A percentile compares a stretch with the other conserved stretches of the same genome.
These are phyloP conservation scores for Thelonectria rubi DNA, from an alignment of 2,329 filamentous ascomycete species.

Conservation along the genomic window DNA sequence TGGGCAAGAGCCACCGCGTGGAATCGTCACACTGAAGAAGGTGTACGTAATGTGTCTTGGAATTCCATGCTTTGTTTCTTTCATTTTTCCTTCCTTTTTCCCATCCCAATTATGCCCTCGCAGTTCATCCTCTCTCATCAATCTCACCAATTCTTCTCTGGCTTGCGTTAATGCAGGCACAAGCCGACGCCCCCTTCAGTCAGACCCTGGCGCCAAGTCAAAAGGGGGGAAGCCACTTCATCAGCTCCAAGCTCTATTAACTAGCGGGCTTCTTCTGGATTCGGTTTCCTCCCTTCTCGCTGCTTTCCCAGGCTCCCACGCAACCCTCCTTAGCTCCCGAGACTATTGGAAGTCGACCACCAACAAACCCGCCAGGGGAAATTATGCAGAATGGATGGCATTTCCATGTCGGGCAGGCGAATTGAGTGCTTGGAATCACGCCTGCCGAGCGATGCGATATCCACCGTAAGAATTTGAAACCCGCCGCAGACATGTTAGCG, in stretches of 20 bases:
- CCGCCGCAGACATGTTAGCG: neutral
- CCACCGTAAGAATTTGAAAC: slow-evolving; percentile 6
- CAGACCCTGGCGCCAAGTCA: slow-evolving; percentile 7
- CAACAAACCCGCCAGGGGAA: neutral
- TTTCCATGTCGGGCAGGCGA: slow-evolving; percentile 6
- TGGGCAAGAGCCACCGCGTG: neutral
- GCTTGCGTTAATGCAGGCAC: neutral
- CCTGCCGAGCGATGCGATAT: neutral
- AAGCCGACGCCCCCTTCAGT: neutral
- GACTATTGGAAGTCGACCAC: slow-evolving; percentile 30
- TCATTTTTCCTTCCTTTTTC: neutral
- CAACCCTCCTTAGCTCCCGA: slow-evolving; percentile 29
- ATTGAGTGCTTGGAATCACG: slow-evolving; percentile 1
- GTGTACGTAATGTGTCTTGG: neutral
- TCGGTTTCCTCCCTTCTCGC: slow-evolving; percentile 10
- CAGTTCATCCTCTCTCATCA: too few species aligned
- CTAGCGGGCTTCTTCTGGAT: neutral
- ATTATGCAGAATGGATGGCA: slow-evolving; percentile 10
- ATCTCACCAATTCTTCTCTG: neutral
- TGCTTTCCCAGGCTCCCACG: neutral
- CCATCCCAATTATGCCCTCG: neutral
- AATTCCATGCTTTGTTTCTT: neutral
- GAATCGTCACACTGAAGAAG: neutral
- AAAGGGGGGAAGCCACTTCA: slow-evolving; percentile 9
- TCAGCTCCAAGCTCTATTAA: neutral